Evolutionary conservation across 148 eudicot genomes (phyloP).

Genomic region (Diospyros lotus): DNA sequence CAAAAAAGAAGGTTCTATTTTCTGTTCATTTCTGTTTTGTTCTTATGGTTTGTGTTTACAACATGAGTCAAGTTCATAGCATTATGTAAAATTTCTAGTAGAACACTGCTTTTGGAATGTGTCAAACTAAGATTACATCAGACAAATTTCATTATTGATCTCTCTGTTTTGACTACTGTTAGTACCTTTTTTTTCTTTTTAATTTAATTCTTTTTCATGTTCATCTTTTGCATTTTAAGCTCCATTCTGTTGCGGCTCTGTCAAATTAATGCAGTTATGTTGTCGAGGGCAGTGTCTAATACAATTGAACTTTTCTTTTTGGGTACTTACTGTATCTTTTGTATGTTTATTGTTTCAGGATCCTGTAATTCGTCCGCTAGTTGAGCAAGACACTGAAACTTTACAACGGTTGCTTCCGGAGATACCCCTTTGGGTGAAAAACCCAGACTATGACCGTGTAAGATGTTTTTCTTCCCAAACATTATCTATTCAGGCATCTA

Average conservation of each 20-base stretch:
- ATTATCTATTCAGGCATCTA: not conserved
- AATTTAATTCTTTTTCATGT: not conserved
- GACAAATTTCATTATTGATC: not conserved
- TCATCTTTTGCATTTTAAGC: too few species aligned
- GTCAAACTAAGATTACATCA: not conserved
- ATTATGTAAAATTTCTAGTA: not conserved
- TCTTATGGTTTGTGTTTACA: not conserved
- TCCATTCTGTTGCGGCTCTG: too few species aligned
- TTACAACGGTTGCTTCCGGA: slow-evolving; percentile 65
- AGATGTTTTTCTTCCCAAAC: slow-evolving; percentile 8
- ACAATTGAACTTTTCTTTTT: not conserved
- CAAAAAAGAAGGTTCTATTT: too few species aligned
- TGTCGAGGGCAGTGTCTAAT: not conserved
- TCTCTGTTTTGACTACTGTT: not conserved
- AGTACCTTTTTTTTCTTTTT: too few species aligned
- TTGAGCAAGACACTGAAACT: slow-evolving; percentile 53
- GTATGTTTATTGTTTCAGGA: slow-evolving; percentile 40
- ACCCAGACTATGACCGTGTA: slow-evolving; percentile 89
- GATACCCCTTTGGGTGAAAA: slow-evolving; percentile 93
- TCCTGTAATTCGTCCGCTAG: slow-evolving; percentile 71
- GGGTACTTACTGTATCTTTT: not conserved
- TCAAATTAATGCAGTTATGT: too few species aligned
- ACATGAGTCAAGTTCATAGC: not conserved
- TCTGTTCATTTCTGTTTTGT: slow-evolving; percentile 1
- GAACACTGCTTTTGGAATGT: not conserved